These are phyloP conservation scores for Picea engelmannii DNA, from an alignment of 83 land plant species.

Conservation along the genomic window DNA sequence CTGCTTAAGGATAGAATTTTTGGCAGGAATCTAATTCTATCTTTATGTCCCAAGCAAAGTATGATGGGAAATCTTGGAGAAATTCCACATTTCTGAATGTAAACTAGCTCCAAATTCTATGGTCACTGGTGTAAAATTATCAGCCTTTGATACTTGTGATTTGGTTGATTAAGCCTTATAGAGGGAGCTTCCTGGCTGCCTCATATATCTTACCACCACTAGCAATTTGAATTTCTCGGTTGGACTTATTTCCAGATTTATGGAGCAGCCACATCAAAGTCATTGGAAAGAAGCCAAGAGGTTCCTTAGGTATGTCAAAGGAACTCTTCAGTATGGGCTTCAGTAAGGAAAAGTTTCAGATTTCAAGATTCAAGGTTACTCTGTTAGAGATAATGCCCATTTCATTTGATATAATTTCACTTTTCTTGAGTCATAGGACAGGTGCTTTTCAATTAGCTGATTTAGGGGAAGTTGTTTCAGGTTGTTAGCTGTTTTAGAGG, in stretches of 20 bases:
- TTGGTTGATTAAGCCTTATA: not conserved
- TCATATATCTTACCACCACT: constrained; percentile 13
- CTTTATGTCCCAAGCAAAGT: constrained; percentile 14
- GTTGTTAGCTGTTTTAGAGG: no score
- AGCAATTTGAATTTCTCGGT: constrained; percentile 12
- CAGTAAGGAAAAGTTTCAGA: not conserved
- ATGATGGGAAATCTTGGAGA: not conserved
- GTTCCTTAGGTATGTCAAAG: constrained; percentile 17
- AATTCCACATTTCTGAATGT: not conserved
- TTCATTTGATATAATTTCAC: no score
- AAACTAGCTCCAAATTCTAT: not conserved
- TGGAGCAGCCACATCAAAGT: not conserved
- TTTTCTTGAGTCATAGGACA: no score
- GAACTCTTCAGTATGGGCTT: constrained; percentile 16
- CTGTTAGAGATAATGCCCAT: constrained; percentile 14
- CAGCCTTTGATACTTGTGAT: not conserved
- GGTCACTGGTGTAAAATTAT: constrained; percentile 5
- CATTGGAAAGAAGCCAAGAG: constrained; percentile 22
- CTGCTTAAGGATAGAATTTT: constrained; percentile 25
- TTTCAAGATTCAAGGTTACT: constrained; percentile 14
- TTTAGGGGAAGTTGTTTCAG: no score
- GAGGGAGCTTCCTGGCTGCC: not conserved
- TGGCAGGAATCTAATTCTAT: constrained; percentile 7
- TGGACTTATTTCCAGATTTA: not conserved
- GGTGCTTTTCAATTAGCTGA: no score